A percentile compares a stretch with the other conserved stretches of the same genome.
Evolutionary conservation across 2,329 filamentous ascomycete species (phyloP).

Genomic region (Botryotinia narcissicola): DNA sequence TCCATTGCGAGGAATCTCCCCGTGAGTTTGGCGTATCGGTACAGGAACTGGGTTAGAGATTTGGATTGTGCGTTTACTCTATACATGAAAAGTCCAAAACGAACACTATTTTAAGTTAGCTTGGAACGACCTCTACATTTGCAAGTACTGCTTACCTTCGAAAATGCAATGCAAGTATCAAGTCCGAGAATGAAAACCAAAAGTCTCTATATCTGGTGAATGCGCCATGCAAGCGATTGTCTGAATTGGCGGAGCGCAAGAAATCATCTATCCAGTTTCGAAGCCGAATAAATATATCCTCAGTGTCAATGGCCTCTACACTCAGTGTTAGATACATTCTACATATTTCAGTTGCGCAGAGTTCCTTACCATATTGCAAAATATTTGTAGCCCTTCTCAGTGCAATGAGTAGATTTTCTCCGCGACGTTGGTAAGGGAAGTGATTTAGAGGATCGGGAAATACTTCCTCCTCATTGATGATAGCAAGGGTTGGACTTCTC

Average conservation of each 20-base stretch:
- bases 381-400: constrained; percentile 35
- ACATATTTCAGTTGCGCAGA: constrained; percentile 9
- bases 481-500: constrained; percentile 34
- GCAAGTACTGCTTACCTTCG: constrained; percentile 43
- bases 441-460: constrained; percentile 44
- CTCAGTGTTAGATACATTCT: constrained; percentile 30
- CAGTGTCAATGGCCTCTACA: constrained; percentile 45
- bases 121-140: neutral
- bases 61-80: constrained; percentile 27
- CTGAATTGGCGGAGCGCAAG: constrained; percentile 43
- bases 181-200: constrained; percentile 52
- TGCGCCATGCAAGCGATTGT: constrained; percentile 43
- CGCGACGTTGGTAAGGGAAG: constrained; percentile 45
- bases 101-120: constrained; percentile 33
- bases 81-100: constrained; percentile 37
- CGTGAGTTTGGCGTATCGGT: constrained; percentile 46
- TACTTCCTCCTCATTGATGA: constrained; percentile 34
- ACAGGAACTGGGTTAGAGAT: constrained; percentile 36
- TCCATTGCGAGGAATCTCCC: constrained; percentile 54
- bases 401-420: constrained; percentile 28
- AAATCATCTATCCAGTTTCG: constrained; percentile 52
- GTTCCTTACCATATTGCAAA: constrained; percentile 42
- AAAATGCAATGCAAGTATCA: constrained; percentile 44
- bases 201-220: constrained; percentile 48
- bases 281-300: constrained; percentile 46